Evolutionary conservation across 225 moss, liverwort and hornwort genomes (phyloP), one percentile per base, ranked within the genome.

Genomic region (Lunularia cruciata): DNA sequence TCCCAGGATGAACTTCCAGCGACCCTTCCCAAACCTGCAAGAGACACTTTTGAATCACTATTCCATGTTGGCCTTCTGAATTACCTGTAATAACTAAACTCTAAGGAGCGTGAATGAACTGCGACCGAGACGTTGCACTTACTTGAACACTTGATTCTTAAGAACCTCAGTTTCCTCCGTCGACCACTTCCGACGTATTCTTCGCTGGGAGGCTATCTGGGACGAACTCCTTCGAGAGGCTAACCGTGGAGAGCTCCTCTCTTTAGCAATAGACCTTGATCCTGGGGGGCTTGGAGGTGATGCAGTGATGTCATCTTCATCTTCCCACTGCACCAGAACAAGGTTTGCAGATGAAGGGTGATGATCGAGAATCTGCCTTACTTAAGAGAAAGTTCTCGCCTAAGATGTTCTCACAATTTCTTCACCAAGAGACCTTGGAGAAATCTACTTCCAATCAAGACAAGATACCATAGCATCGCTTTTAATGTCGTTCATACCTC

Each of bases 1-100:
- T 0, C 14, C 73, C 4, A 95, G 75, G 62, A 95, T 88, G 58
- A 67, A 5, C 75, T 92, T 92, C 95, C 95, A 95, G 30, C 82
- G 85, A 8, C 92, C 95, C 70, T 92, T 90, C 42, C 95, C 92
- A 75, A 71, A 76, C 60, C 82, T 83, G 75, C 59, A 48, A 12
- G 22, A 18, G 63, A 33, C 35, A 60, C 19, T 49, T n/a, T 18
- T 68, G 28, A 40, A 40, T 13, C 40, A 40, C 13, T 6, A 40
- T 13, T 13, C n/a, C n/a, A n/a, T n/a, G n/a, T n/a, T n/a, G n/a
- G n/a, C n/a, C n/a, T n/a, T n/a, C n/a, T n/a, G n/a, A n/a, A 48
- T 3, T 16, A 48, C 8, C 18, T 51, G 8, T 18, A 13, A 67
- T 13, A 51, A 49, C 23, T 33, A 49, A 5, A 12, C 25, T 52